phyloP scores from a whole-genome alignment of 2,329 filamentous ascomycete species.

The Zelopaecilomyces penicillatus region DNA sequence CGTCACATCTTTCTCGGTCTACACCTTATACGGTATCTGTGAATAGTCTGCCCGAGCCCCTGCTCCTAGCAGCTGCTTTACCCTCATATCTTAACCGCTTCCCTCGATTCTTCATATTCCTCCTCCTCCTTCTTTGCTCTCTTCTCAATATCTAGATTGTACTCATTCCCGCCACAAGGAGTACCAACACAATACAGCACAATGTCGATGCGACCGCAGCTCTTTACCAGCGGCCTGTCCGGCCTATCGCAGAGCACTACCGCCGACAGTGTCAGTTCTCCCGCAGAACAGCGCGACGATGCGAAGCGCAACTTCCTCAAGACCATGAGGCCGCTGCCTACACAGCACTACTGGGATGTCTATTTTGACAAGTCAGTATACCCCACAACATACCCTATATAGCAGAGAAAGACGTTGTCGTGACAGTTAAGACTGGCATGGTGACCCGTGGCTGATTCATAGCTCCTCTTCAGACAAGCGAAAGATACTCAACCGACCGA shows the following conservation, averaged over 20 bases:
- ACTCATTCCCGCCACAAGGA: too few species aligned
- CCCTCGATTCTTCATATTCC: background rate
- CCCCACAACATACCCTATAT: background rate
- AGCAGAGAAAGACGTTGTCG: background rate
- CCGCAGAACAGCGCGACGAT: constrained; percentile 65
- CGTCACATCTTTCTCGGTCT: too few species aligned
- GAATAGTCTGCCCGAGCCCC: too few species aligned
- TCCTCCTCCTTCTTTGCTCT: background rate
- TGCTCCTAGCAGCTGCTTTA: background rate
- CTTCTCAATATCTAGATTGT: background rate
- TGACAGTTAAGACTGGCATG: background rate
- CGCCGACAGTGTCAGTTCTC: constrained; percentile 54
- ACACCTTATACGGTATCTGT: too few species aligned
- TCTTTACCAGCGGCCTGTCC: constrained; percentile 57
- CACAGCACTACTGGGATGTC: constrained; percentile 73
- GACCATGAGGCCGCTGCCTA: constrained; percentile 61
- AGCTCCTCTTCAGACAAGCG: constrained; percentile 25
- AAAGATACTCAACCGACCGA: constrained; percentile 36
- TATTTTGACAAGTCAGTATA: constrained; percentile 50
- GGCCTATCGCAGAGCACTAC: constrained; percentile 51
- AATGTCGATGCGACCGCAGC: constrained; percentile 49
- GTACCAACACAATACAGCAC: constrained; percentile 13
- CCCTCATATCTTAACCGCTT: background rate
- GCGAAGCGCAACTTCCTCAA: constrained; percentile 79
- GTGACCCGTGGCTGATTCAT: background rate